Conservation (phyloP, 2,329 filamentous ascomycete genomes). For the Ascochyta lentis region DNA sequence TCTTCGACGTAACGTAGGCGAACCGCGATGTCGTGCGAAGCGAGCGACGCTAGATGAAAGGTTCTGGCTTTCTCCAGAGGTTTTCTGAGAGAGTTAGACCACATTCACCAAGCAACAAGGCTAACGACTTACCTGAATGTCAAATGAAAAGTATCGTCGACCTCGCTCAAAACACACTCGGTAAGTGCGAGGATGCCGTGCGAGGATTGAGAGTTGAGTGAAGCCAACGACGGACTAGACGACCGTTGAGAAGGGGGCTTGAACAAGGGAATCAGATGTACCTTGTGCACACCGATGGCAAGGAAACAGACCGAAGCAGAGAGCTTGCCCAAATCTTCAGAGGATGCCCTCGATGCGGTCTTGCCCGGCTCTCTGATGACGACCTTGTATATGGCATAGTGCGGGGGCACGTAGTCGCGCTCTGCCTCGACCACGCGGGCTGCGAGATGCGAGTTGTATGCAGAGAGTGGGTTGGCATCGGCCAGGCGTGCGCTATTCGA, state of each 20-base stretch:
- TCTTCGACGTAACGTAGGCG: constrained; percentile 67
- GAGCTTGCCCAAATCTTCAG: constrained; percentile 70
- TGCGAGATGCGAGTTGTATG: constrained; percentile 67
- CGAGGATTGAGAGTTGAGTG: constrained; percentile 60
- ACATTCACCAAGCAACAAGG: not conserved
- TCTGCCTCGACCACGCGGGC: constrained; percentile 69
- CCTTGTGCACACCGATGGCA: constrained; percentile 71
- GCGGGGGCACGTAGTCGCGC: constrained; percentile 70
- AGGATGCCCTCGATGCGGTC: constrained; percentile 62
- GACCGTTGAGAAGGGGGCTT: constrained; percentile 62
- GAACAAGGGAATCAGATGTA: constrained; percentile 71
- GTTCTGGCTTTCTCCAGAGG: constrained; percentile 63
- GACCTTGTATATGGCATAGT: constrained; percentile 73
- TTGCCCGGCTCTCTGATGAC: constrained; percentile 68
- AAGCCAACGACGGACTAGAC: constrained; percentile 61
- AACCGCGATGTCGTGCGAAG: constrained; percentile 69
- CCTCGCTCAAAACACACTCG: constrained; percentile 64
- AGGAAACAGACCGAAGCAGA: constrained; percentile 71
- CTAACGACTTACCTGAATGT: constrained; percentile 61
- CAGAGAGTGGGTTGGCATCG: constrained; percentile 61
- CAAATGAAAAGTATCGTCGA: constrained; percentile 71
- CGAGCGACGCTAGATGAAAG: constrained; percentile 68
- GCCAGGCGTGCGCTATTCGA: constrained; percentile 62
- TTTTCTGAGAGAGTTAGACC: constrained; percentile 45
- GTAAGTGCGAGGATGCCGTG: constrained; percentile 70